Conservation (phyloP, 352 stramenopile species). For the Phytophthora sojae region DNA sequence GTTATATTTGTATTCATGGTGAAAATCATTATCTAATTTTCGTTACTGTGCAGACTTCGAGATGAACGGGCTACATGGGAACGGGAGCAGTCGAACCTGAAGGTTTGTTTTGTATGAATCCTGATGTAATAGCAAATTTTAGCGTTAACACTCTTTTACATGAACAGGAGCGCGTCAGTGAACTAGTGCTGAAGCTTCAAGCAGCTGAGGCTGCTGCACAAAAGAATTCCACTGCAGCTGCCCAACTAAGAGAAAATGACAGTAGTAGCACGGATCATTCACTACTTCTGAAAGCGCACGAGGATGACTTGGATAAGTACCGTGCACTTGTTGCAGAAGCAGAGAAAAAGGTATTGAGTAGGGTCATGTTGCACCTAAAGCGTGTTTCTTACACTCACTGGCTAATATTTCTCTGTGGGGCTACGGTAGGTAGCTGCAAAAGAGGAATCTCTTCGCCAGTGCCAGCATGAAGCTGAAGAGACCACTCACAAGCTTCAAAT, state of each 20-base stretch:
- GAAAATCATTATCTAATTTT: background rate
- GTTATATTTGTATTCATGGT: background rate
- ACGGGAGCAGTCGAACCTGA: slow-evolving; percentile 51
- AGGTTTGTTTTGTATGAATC: slow-evolving; percentile 35
- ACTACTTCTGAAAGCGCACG: slow-evolving; percentile 46
- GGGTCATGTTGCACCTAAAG: too few relatives aligned
- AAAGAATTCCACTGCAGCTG: slow-evolving; percentile 27
- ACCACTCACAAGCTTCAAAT: slow-evolving; percentile 54
- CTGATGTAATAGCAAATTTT: background rate
- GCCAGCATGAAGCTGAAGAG: slow-evolving; percentile 57
- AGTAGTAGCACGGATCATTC: slow-evolving; percentile 26
- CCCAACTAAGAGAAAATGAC: slow-evolving; percentile 32
- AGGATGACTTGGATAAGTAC: slow-evolving; percentile 63
- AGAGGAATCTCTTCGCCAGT: slow-evolving; percentile 52
- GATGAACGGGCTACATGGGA: slow-evolving; percentile 67
- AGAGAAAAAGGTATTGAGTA: slow-evolving; percentile 56
- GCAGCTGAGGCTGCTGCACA: slow-evolving; percentile 53
- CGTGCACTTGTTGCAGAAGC: slow-evolving; percentile 43
- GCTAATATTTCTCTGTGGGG: too few relatives aligned
- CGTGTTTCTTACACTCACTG: too few relatives aligned
- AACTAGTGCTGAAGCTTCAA: slow-evolving; percentile 66
- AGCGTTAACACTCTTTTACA: background rate
- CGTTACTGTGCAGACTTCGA: slow-evolving; percentile 44
- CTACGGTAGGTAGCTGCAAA: slow-evolving; percentile 44
- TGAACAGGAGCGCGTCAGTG: slow-evolving; percentile 53